These are phyloP conservation scores for Juglanconis sp. DNA, from an alignment of 2,329 filamentous ascomycete species.

Conservation along the genomic window DNA sequence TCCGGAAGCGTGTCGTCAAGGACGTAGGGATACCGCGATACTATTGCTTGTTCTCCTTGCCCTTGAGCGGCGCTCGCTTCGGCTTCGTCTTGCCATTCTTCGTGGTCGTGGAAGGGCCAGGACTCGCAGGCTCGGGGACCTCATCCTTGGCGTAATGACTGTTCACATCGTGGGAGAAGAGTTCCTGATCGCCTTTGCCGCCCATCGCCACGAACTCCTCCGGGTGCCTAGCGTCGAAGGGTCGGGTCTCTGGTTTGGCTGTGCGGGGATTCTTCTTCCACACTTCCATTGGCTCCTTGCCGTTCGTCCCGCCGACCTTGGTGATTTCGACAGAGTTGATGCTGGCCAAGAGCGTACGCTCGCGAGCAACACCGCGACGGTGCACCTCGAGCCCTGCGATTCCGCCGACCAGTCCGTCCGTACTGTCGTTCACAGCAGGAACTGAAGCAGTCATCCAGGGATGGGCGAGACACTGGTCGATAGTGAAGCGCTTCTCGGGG, in stretches of 20 bases:
- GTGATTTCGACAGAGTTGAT: constrained; percentile 69
- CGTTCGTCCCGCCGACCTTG: constrained; percentile 51
- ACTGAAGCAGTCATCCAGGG: constrained; percentile 74
- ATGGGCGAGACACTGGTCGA: constrained; percentile 87
- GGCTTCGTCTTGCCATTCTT: constrained; percentile 10
- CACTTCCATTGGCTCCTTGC: constrained; percentile 65
- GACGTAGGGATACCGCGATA: constrained; percentile 8
- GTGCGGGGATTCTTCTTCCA: constrained; percentile 64
- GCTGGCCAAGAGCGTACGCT: constrained; percentile 79
- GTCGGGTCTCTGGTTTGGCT: constrained; percentile 55
- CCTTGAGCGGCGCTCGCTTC: constrained; percentile 9
- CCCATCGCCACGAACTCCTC: constrained; percentile 82
- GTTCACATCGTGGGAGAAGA: constrained; percentile 64
- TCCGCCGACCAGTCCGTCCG: constrained; percentile 85
- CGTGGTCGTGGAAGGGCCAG: constrained; percentile 24
- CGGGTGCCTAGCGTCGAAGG: constrained; percentile 64
- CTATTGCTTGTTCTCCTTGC: constrained; percentile 18
- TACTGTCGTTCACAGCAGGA: constrained; percentile 74
- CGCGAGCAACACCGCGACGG: constrained; percentile 72
- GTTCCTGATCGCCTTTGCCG: constrained; percentile 75
- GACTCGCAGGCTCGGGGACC: constrained; percentile 20
- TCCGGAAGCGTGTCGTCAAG: constrained; percentile 11
- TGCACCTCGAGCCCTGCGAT: constrained; percentile 80
- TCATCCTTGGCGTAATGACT: constrained; percentile 48
- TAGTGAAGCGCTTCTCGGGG: constrained; percentile 75